Conservation (phyloP, 345 rosid genomes). For the Pistacia integerrima region DNA sequence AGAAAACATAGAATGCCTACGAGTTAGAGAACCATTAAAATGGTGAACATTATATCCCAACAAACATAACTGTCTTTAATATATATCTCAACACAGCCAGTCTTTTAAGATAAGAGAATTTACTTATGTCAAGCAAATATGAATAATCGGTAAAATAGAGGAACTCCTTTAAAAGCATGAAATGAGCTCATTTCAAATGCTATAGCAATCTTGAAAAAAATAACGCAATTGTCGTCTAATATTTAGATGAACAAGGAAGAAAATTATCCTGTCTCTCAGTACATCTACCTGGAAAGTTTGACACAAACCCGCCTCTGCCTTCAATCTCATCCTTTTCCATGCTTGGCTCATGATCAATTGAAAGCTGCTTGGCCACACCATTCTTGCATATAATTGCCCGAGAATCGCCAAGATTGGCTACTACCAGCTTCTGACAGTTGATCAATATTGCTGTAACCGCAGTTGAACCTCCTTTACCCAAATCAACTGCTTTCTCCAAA, state of each 20-base stretch:
- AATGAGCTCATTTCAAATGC: not conserved
- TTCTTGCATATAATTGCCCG: conserved; percentile 77
- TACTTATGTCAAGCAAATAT: not conserved
- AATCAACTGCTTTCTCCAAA: conserved; percentile 64
- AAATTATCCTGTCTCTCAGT: not conserved
- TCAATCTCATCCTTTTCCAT: conserved; percentile 66
- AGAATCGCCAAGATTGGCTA: conserved; percentile 95
- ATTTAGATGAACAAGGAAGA: not conserved
- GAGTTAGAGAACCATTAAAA: conserved; percentile 6
- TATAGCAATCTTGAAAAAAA: not conserved
- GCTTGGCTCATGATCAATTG: conserved; percentile 89
- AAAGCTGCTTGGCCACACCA: conserved; percentile 73
- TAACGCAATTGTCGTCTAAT: not conserved
- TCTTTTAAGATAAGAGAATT: too few relatives aligned
- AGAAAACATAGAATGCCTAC: not conserved
- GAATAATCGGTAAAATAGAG: not conserved
- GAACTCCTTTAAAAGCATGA: not conserved
- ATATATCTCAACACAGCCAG: not conserved
- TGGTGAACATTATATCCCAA: not conserved
- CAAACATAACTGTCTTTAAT: not conserved
- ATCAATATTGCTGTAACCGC: conserved; percentile 90
- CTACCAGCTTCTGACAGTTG: conserved; percentile 69
- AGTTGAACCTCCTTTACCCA: conserved; percentile 94
- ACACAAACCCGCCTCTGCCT: conserved; percentile 86
- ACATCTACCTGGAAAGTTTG: conserved; percentile 73